phyloP scores from a whole-genome alignment of 2,329 filamentous ascomycete genomes.

The Stylonectria norvegica region DNA sequence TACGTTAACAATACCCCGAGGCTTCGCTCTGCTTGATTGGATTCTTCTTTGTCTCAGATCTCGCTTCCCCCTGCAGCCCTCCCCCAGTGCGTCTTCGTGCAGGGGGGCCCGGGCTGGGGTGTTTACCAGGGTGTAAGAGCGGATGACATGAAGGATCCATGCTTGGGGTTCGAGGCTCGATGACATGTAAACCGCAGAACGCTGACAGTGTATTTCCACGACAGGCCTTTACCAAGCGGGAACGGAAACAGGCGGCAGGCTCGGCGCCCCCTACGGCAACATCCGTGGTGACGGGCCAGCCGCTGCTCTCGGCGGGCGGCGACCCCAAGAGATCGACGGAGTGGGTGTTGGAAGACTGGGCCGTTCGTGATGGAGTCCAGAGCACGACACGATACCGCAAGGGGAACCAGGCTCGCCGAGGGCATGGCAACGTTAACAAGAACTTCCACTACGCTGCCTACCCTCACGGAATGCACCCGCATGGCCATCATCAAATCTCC shows the following conservation, averaged over 20 bases:
- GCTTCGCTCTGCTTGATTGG: slow-evolving; percentile 9
- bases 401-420: slow-evolving; percentile 32
- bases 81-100: slow-evolving; percentile 7
- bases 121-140: neutral
- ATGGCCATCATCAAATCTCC: slow-evolving; percentile 26
- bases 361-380: slow-evolving; percentile 68
- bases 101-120: slow-evolving; percentile 14
- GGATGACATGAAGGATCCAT: neutral
- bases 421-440: slow-evolving; percentile 2
- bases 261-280: slow-evolving; percentile 6
- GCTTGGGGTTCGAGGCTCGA: slow-evolving; percentile 3
- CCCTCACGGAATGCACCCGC: slow-evolving; percentile 16
- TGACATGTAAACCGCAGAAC: neutral
- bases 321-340: slow-evolving; percentile 63
- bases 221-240: slow-evolving; percentile 43
- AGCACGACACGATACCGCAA: slow-evolving; percentile 81
- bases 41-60: slow-evolving; percentile 12
- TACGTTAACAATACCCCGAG: slow-evolving; percentile 41
- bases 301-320: slow-evolving; percentile 13
- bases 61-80: slow-evolving; percentile 6
- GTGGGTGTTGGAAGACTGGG: slow-evolving; percentile 74
- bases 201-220: slow-evolving; percentile 14
- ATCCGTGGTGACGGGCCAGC: neutral
- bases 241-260: slow-evolving; percentile 29
- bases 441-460: slow-evolving; percentile 15